These are phyloP conservation scores for Dendrocalamus sinicus DNA, from an alignment of 176 grass and related monocot species.

Conservation along the genomic window DNA sequence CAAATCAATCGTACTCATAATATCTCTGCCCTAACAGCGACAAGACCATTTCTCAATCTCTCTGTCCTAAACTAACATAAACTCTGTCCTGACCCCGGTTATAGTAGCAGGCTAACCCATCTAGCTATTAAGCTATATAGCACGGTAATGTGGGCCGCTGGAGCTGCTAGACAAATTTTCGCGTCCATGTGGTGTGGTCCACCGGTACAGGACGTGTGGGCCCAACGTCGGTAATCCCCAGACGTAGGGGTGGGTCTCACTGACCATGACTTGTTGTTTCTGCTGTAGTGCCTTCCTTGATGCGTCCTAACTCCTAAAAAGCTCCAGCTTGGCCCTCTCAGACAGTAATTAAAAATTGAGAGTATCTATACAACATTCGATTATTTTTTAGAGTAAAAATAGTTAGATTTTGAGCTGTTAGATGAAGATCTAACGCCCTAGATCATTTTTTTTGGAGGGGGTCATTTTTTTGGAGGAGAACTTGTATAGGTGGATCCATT, in stretches of 20 bases:
- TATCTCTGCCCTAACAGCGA: not conserved
- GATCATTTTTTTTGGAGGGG: too few relatives aligned
- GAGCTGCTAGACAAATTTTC: not conserved
- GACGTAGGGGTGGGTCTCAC: not conserved
- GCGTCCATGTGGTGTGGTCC: constrained; percentile 42
- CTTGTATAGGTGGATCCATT: too few relatives aligned
- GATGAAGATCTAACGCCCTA: too few relatives aligned
- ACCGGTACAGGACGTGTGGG: not conserved
- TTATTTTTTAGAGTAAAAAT: too few relatives aligned
- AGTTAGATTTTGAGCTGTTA: too few relatives aligned
- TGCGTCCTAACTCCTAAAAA: not conserved
- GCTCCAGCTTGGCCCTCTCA: not conserved
- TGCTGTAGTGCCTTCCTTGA: not conserved
- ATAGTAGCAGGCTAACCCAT: not conserved
- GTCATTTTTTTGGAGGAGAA: too few relatives aligned
- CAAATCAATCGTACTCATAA: not conserved
- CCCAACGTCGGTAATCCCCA: constrained; percentile 26
- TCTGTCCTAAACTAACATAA: not conserved
- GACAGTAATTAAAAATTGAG: not conserved
- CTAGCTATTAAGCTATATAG: not conserved
- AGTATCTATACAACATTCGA: too few relatives aligned
- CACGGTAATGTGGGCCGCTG: not conserved
- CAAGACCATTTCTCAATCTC: not conserved
- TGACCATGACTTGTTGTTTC: not conserved
- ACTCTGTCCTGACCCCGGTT: not conserved